Base-by-base conservation (phyloP, 305 asterid species). In the Fraxinus latifolia region DNA sequence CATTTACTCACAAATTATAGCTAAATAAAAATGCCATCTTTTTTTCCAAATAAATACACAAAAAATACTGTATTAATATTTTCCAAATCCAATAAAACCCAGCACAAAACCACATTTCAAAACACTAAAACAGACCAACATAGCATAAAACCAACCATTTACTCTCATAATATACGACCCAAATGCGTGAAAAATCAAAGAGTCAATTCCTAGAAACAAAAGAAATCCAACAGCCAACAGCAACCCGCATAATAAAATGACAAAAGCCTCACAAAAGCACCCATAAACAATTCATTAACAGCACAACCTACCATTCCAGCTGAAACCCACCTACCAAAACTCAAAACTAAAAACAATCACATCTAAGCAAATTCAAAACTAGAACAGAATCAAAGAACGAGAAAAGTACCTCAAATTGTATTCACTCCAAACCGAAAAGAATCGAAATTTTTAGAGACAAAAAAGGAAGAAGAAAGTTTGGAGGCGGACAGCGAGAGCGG, bases 211-310 rank as follows among this genome's bases (percentile, higher is more conserved):
- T 71, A 78, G 6, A 78, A 78, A 80, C 34, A 4, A 60, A 73
- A 84, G 31, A 7, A 67, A 73, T 8, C 37, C 74, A 27, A 74
- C 58, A 77, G 77, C 76, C 76, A 62, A 79, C 75, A 62, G 3
- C 79, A 58, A 15, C 85, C 88, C 88, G 78, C 94, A 87, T 86
- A 85, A 83, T 42, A 78, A 71, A 89, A 83, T 36, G 14, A 79
- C 77, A 78, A 82, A 33, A 33, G 50, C 33, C 74, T 75, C 19
- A 34, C 37, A 80, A 81, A 77, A n/a, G 12, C 82, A 79, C 70
- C 73, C 78, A 47, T 68, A 58, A 53, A 74, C 68, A 29, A 55
- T 47, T 74, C 53, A 53, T 44, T 78, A 53, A 31, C 70, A 70
- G 74, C 50, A 79, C 0, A 80, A 79, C 73, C 79, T 75, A 82